These are phyloP conservation scores for Leccinum subspadiceum DNA, from an alignment of 1,284 basidiomycete genomes.

Conservation along the genomic window DNA sequence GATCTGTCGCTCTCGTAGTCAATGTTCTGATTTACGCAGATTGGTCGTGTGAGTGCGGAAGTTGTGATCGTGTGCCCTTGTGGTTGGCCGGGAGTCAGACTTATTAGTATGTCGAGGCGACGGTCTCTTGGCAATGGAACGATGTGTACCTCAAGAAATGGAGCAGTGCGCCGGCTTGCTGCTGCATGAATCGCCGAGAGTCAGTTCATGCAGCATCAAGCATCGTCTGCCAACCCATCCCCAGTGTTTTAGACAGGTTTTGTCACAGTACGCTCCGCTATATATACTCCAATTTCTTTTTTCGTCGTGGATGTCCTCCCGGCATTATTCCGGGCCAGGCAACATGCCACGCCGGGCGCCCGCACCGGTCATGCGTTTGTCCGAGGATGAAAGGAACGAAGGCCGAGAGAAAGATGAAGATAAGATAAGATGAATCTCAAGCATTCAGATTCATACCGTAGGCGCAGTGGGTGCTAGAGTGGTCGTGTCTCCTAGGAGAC, in stretches of 20 bases:
- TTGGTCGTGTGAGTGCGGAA: background rate
- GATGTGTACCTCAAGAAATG: background rate
- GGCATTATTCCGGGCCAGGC: too few relatives aligned
- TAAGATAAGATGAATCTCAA: background rate
- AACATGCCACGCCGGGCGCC: too few relatives aligned
- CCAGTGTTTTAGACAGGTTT: background rate
- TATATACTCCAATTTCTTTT: background rate
- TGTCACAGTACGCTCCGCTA: background rate
- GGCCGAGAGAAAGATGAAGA: background rate
- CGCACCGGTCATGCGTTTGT: background rate
- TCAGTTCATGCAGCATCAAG: background rate
- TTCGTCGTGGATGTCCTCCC: background rate
- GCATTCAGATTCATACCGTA: background rate
- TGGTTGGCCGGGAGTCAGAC: background rate
- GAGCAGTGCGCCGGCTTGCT: background rate
- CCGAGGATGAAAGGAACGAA: background rate
- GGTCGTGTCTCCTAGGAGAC: background rate
- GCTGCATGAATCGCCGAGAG: background rate
- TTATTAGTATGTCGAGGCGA: background rate
- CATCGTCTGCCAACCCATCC: background rate
- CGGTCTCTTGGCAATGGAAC: background rate
- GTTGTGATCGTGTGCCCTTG: background rate
- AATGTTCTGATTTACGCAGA: background rate
- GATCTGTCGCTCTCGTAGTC: constrained; percentile 3
- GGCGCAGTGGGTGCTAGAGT: background rate